Evolutionary conservation across 2,329 filamentous ascomycete genomes (phyloP).

Genomic region (Ceratocystis cubensis): DNA sequence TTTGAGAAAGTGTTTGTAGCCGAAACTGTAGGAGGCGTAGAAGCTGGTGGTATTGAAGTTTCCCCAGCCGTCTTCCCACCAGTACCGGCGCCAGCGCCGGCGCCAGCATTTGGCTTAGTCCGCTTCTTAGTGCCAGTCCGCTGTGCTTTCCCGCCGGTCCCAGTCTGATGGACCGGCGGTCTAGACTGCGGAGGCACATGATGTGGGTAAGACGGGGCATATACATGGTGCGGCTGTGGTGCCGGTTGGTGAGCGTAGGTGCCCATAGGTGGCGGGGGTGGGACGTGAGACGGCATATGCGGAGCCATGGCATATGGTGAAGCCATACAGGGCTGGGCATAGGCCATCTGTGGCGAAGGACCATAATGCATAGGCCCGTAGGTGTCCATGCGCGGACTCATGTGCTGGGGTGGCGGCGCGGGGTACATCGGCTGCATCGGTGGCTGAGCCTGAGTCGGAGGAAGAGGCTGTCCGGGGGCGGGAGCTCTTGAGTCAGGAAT

Average conservation of each 20-base stretch:
- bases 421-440: conserved; percentile 10
- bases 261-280: conserved; percentile 37
- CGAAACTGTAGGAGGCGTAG: not conserved
- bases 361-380: conserved; percentile 34
- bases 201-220: conserved; percentile 23
- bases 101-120: not conserved
- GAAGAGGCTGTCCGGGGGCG: not conserved
- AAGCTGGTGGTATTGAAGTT: no score
- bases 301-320: conserved; percentile 42
- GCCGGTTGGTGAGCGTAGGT: conserved; percentile 27
- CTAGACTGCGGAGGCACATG: conserved; percentile 31
- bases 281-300: not conserved
- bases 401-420: conserved; percentile 32
- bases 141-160: conserved; percentile 28
- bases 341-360: conserved; percentile 30
- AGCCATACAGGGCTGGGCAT: conserved; percentile 34
- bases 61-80: not conserved
- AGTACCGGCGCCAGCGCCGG: not conserved
- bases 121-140: conserved; percentile 31
- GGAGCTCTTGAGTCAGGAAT: conserved; percentile 48
- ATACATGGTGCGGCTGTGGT: not conserved
- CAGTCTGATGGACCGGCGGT: conserved; percentile 34
- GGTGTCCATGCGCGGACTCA: conserved; percentile 39
- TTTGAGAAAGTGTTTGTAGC: not conserved
- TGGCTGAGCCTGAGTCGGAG: not conserved